A percentile compares a stretch with the other conserved stretches of the same genome.
Conservation (phyloP, 2,329 filamentous ascomycete genomes). For the Calonectria leucothoes region DNA sequence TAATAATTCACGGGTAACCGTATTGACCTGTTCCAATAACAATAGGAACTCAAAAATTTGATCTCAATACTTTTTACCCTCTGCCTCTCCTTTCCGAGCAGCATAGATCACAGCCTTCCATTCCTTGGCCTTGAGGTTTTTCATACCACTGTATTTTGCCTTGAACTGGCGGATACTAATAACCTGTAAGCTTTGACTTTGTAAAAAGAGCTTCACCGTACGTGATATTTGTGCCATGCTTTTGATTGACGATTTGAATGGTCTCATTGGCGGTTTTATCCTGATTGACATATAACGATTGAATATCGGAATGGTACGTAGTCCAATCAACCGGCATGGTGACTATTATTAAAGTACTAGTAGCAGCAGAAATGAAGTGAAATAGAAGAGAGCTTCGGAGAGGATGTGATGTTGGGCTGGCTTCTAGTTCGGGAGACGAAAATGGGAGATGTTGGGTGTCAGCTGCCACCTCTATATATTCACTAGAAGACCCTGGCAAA, state of each 20-base stretch:
- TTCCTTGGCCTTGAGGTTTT: slow-evolving; percentile 3
- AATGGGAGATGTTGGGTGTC: neutral
- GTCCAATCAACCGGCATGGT: neutral
- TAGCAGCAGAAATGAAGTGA: no score
- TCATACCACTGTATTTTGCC: neutral
- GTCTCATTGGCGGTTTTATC: neutral
- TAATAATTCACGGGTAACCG: no score
- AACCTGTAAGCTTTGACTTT: neutral
- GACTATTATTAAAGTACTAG: no score
- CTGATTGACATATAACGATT: neutral
- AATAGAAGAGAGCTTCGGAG: neutral
- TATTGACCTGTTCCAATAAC: no score
- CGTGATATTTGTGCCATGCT: neutral
- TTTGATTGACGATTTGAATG: neutral
- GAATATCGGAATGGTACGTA: neutral
- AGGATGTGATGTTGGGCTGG: neutral
- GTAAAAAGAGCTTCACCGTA: neutral
- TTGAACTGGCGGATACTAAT: neutral
- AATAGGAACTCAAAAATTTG: no score
- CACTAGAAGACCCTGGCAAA: rapidly evolving
- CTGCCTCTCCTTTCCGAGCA: neutral
- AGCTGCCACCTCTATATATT: neutral
- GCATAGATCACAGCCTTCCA: slow-evolving; percentile 16
- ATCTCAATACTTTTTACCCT: neutral
- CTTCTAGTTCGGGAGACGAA: neutral